phyloP scores from a whole-genome alignment of 1,139 yeast genomes.

The Sugiyamaella xylanicola region DNA sequence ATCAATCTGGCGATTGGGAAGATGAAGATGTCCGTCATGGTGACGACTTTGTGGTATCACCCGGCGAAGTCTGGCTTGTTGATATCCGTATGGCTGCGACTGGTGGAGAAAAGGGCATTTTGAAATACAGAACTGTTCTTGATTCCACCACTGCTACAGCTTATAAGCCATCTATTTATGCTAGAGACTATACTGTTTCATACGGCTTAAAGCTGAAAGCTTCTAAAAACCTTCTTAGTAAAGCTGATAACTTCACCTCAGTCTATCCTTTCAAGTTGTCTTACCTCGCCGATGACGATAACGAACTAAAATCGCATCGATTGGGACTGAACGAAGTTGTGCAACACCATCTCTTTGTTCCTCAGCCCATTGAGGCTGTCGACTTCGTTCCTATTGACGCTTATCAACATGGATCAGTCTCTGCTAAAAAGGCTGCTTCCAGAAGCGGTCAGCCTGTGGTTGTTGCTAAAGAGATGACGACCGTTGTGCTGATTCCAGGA shows the following conservation, averaged over 20 bases:
- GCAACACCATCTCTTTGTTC: conserved; percentile 77
- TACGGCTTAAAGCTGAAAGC: conserved; percentile 77
- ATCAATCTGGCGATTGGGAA: conserved; percentile 26
- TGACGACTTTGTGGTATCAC: conserved; percentile 60
- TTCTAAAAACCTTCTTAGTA: conserved; percentile 68
- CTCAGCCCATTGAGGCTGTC: conserved; percentile 71
- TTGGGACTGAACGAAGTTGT: conserved; percentile 80
- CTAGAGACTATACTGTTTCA: conserved; percentile 80
- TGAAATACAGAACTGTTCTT: conserved; percentile 36
- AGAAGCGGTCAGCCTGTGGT: conserved; percentile 43
- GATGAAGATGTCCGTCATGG: conserved; percentile 28
- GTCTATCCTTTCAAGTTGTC: conserved; percentile 88
- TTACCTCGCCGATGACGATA: conserved; percentile 34
- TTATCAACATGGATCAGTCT: conserved; percentile 52
- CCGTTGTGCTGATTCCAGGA: conserved; percentile 60
- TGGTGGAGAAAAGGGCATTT: conserved; percentile 38
- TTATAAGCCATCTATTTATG: conserved; percentile 63
- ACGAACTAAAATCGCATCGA: conserved; percentile 50
- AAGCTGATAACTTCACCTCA: conserved; percentile 71
- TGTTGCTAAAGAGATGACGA: conserved; percentile 78
- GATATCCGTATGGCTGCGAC: conserved; percentile 82
- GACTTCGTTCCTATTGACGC: conserved; percentile 70
- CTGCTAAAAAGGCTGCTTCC: conserved; percentile 34
- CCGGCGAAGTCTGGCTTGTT: conserved; percentile 86
- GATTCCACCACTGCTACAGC: conserved; percentile 35